These are phyloP conservation scores for Auricularia sp. DNA, from an alignment of 768 basidiomycete genomes.

Conservation along the genomic window DNA sequence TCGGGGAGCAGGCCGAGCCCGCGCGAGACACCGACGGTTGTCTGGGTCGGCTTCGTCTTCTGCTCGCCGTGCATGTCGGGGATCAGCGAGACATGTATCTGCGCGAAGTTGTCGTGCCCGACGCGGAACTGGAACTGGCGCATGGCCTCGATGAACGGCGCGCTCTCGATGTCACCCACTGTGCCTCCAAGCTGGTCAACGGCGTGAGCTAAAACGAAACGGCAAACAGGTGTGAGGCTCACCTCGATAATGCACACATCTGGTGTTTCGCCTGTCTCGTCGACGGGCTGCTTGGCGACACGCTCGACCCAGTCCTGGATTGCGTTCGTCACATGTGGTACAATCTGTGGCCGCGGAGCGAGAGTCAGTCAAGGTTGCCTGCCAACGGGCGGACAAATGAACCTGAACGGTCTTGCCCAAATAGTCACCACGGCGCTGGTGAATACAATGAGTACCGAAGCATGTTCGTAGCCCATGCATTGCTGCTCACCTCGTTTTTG, in stretches of 20 bases:
- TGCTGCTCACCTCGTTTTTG: conserved; percentile 73
- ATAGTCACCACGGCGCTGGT: conserved; percentile 45
- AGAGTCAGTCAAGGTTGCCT: neutral
- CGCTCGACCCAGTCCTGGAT: conserved; percentile 99
- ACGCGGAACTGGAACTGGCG: conserved; percentile 99
- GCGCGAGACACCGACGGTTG: conserved; percentile 85
- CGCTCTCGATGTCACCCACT: conserved; percentile 97
- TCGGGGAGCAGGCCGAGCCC: conserved; percentile 91
- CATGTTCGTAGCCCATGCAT: neutral
- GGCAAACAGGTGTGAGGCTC: conserved; percentile 9
- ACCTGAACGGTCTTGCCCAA: conserved; percentile 96
- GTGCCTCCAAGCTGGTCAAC: conserved; percentile 82
- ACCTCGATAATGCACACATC: conserved; percentile 98
- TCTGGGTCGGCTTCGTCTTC: conserved; percentile 98
- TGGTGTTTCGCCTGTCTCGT: conserved; percentile 84
- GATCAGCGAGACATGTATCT: conserved; percentile 95
- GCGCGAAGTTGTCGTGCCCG: conserved; percentile 90
- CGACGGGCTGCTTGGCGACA: conserved; percentile 88
- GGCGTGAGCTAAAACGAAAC: neutral
- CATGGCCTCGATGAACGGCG: conserved; percentile 97
- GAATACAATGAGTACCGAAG: conserved; percentile 2
- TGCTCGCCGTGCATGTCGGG: conserved; percentile 98
- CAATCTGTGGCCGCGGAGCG: conserved; percentile 44
- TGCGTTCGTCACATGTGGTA: conserved; percentile 91
- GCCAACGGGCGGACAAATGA: conserved; percentile 10